Evolutionary conservation across 257 asterid species (phyloP).

Genomic region (Przewalskia tangutica): DNA sequence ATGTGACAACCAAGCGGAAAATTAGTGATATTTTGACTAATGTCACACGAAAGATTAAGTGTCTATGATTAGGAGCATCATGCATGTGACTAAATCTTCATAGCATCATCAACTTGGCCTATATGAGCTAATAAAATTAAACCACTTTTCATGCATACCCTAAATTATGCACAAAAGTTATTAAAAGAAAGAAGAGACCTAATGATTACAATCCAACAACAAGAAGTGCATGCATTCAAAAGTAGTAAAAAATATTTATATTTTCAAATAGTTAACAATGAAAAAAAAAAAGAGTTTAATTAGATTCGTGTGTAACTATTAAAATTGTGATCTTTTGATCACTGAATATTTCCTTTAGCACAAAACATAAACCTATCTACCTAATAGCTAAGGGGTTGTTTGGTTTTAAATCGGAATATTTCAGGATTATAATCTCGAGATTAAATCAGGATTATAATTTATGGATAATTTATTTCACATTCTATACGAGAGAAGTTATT

Average conservation of each 20-base stretch:
- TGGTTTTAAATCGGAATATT: too few relatives aligned
- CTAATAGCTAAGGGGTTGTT: background rate
- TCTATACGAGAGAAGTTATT: too few relatives aligned
- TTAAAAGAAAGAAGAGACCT: background rate
- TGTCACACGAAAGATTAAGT: background rate
- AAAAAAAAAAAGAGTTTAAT: too few relatives aligned
- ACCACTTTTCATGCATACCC: conserved; percentile 4
- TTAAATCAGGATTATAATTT: too few relatives aligned
- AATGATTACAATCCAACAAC: conserved; percentile 2
- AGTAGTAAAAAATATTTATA: background rate
- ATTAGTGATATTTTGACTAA: background rate
- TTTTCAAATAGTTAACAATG: background rate
- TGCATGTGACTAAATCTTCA: background rate
- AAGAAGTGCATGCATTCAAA: background rate
- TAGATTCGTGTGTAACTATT: background rate
- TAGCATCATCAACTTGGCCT: conserved; percentile 1
- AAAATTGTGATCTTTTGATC: background rate
- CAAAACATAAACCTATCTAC: background rate
- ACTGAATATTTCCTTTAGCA: background rate
- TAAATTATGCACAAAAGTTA: background rate
- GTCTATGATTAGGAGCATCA: background rate
- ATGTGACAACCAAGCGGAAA: background rate
- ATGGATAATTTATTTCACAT: too few relatives aligned
- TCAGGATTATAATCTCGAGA: too few relatives aligned
- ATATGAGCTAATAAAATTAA: background rate